Evolutionary conservation across 306 rosid genomes (phyloP), one percentile per base, ranked within the genome.

Genomic region (Astragalus glycyphyllos): DNA sequence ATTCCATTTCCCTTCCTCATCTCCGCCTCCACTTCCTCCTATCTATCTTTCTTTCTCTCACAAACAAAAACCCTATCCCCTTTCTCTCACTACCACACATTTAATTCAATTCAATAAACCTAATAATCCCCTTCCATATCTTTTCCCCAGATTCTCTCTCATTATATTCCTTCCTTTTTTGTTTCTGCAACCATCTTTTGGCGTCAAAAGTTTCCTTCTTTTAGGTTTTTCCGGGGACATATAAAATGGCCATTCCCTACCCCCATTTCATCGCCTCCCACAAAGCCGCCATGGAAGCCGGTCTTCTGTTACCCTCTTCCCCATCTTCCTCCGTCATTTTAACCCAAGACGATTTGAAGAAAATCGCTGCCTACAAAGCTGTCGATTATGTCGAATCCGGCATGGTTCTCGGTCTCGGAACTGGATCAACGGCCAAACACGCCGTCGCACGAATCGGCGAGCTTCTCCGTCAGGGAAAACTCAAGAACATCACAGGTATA

Each of bases 331-430:
- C 86, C 58, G 58, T 80, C 4, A 78, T 85, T 69, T 80, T 93
- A 8, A 77, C 92, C 66, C 98, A 90, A 31, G 96, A 93, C 44
- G 97, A 92, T 66, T 63, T 91, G 73, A 91, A 91, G 89, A 89
- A 85, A 76, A 89, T 91, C 23, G 97, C 97, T 1, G 97, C 97
- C 23, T 91, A 91, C 81, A 92, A 87, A 63, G 97, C 97, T 8
- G 96, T 89, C 1, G 97, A 92, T 23, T 86, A 81, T 65, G 92
- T 89, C 12, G 87, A 87, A 42, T 92, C 97, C 71, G 96, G 96
- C 41, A 91, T 91, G 97, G 90, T 91, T 1, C 87, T 92, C 16
- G 96, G 96, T 42, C 88, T 89, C 4, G 96, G 96, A n/a, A 92
- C 97, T 5, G 96, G 97, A 8, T 92, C 97, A 49, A 92, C 97